phyloP scores from a whole-genome alignment of 306 rosid genomes.

The Rubus idaeus region DNA sequence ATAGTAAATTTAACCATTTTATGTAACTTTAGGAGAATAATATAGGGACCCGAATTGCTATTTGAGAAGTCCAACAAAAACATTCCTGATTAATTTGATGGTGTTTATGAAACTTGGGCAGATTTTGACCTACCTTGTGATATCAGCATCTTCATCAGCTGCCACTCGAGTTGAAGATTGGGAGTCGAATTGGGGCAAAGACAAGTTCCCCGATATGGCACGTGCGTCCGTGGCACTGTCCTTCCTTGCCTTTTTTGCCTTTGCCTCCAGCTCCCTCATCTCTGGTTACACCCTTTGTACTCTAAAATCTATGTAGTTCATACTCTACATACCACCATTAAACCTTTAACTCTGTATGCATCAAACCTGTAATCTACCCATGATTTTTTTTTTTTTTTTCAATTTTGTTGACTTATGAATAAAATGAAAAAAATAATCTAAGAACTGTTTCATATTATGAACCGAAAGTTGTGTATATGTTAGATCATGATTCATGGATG shows the following conservation, averaged over 20 bases:
- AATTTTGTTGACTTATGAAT: neutral
- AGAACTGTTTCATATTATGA: neutral
- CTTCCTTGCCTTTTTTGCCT: constrained; percentile 64
- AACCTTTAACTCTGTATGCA: neutral
- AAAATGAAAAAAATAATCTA: neutral
- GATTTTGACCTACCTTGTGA: constrained; percentile 76
- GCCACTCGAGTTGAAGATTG: constrained; percentile 80
- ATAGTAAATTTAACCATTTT: no score
- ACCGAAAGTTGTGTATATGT: neutral
- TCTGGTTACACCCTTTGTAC: constrained; percentile 63
- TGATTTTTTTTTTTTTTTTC: neutral
- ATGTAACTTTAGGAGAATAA: no score
- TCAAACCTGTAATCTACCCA: neutral
- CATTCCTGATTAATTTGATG: neutral
- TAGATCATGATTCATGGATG: neutral
- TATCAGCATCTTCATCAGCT: constrained; percentile 86
- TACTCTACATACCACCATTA: neutral
- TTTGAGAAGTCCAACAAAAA: neutral
- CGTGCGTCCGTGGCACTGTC: constrained; percentile 65
- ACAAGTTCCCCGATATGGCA: constrained; percentile 77
- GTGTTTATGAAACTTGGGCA: constrained; percentile 20
- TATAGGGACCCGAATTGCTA: neutral
- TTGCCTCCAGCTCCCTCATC: constrained; percentile 68
- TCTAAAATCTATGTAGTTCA: constrained; percentile 40
- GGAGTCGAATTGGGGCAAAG: constrained; percentile 83